Evolutionary conservation across 2,329 filamentous ascomycete species (phyloP).

Genomic region (Dissoconium aciculare): DNA sequence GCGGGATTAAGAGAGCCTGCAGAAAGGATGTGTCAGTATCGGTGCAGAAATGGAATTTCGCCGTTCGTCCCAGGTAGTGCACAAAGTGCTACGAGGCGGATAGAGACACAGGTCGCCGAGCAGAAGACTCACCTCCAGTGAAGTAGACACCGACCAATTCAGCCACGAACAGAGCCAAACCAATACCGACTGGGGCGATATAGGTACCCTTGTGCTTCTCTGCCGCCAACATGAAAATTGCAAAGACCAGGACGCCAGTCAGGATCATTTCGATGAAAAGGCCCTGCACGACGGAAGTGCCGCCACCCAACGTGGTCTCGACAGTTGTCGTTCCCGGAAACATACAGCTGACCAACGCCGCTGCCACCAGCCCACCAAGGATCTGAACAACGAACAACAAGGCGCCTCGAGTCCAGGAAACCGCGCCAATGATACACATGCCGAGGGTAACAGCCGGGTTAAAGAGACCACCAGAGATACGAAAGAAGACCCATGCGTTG

Average conservation of each 20-base stretch:
- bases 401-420: conserved; percentile 22
- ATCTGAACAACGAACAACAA: conserved; percentile 26
- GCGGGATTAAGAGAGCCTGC: conserved; percentile 21
- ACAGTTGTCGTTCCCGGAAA: conserved; percentile 26
- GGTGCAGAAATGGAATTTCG: background rate
- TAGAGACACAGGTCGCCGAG: conserved; percentile 2
- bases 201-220: conserved; percentile 32
- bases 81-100: too few relatives aligned
- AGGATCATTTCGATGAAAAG: conserved; percentile 29
- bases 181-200: conserved; percentile 37
- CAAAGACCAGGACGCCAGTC: conserved; percentile 28
- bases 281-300: conserved; percentile 25
- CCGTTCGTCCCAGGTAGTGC: background rate
- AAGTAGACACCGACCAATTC: conserved; percentile 28
- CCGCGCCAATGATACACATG: conserved; percentile 21
- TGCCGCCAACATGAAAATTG: conserved; percentile 28
- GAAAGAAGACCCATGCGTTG: conserved; percentile 25
- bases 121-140: conserved; percentile 26
- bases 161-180: conserved; percentile 31
- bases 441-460: conserved; percentile 23
- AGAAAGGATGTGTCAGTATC: too few relatives aligned
- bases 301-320: conserved; percentile 21
- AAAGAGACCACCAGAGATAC: conserved; percentile 19
- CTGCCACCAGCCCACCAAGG: conserved; percentile 25
- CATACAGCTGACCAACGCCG: conserved; percentile 22